Evolutionary conservation across 257 asterid species (phyloP).

Genomic region (Petunia secreta): DNA sequence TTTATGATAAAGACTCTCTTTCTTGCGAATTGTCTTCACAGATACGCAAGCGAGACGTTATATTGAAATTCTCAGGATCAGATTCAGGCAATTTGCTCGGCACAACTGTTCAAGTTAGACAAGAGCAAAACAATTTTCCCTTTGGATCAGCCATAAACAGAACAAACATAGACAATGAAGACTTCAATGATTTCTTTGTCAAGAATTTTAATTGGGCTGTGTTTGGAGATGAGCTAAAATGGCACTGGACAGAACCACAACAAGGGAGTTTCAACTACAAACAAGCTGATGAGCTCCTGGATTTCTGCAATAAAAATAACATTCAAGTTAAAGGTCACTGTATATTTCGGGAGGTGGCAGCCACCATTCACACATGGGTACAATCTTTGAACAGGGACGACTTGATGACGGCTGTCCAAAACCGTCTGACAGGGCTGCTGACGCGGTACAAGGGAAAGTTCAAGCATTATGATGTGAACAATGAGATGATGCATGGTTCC

Average conservation of each 20-base stretch:
- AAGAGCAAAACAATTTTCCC: conserved; percentile 76
- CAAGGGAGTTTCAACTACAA: conserved; percentile 71
- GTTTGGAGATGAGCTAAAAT: conserved; percentile 83
- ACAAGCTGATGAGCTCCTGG: conserved; percentile 75
- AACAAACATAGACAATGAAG: conserved; percentile 75
- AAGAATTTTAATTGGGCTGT: conserved; percentile 91
- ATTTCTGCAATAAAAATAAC: conserved; percentile 53
- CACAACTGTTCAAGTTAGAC: conserved; percentile 58
- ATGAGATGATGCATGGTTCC: conserved; percentile 92
- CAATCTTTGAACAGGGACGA: conserved; percentile 55
- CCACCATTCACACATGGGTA: conserved; percentile 72
- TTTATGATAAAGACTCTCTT: neutral
- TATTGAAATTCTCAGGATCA: conserved; percentile 59
- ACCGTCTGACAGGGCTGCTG: conserved; percentile 64
- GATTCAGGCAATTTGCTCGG: conserved; percentile 52
- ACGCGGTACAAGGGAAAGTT: conserved; percentile 83
- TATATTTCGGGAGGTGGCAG: conserved; percentile 88
- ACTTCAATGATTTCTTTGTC: conserved; percentile 64
- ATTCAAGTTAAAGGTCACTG: conserved; percentile 86
- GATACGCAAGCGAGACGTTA: conserved; percentile 85
- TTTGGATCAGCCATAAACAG: conserved; percentile 73
- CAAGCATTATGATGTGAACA: conserved; percentile 83
- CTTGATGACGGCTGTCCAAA: conserved; percentile 65
- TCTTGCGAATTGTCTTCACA: conserved; percentile 33
- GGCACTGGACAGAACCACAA: conserved; percentile 95